Evolutionary conservation across 2,329 filamentous ascomycete species (phyloP), one percentile per base, ranked within the genome.

Genomic region (Eurotiales sp.): DNA sequence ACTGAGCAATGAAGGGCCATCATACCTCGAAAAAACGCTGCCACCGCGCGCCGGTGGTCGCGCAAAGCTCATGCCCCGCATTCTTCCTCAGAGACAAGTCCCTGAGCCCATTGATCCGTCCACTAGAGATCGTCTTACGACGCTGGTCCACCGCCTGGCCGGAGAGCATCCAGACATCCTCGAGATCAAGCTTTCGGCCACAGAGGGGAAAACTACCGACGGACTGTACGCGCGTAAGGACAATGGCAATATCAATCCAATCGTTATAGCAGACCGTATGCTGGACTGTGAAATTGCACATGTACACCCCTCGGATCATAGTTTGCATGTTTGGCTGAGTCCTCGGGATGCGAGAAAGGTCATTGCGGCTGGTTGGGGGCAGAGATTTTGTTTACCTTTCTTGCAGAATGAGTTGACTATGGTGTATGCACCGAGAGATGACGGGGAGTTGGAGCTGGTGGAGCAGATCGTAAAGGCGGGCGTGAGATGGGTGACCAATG

Each of bases 271-370:
- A 14, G 27, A 45, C 12, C 8, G 10, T 2, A 14, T 8, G 14
- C n/a, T 53, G 10, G 14, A 49, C 11, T 40, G 27, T 27, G 51
- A 53, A 19, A 44, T 49, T 11, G 51, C 10, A 8, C 51, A 53
- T 8, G 32, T 34, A 25, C 51, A 53, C 40, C 40, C 45, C 1
- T 14, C 17, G 6, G 51, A 53, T 17, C 40, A 36, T 32, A 49
- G 51, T 8, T n/a, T 53, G 23, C 46, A 53, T 45, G 17, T 53
- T 19, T 53, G 51, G 51, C 8, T 53, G 19, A 53, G 51, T 23
- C 32, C 44, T 7, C 39, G 32, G 1, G 51, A 53, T 29, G 51
- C 51, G 10, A 30, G 51, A 11, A 49, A 53, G 22, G 32, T 53
- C 3, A 49, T 53, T 17, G 45, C 44, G 32, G 51, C 51, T 34